A percentile compares a stretch with the other conserved stretches of the same genome.
These are phyloP conservation scores for Lentinula detonsa DNA, from an alignment of 768 basidiomycete genomes.

Conservation along the genomic window DNA sequence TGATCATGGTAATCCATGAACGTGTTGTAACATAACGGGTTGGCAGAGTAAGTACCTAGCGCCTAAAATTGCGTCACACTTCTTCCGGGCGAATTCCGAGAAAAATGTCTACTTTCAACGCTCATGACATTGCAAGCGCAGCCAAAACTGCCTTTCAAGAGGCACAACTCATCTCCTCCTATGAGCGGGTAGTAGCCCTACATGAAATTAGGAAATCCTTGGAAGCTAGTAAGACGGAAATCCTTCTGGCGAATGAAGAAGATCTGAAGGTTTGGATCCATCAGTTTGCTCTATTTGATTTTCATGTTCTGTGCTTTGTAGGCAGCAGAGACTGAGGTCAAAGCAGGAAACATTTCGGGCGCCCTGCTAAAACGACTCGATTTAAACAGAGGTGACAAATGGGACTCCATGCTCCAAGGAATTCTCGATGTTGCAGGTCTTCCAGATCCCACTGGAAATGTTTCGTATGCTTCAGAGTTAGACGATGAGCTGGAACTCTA, in stretches of 20 bases:
- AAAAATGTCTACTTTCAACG: slow-evolving; percentile 16
- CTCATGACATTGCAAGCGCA: slow-evolving; percentile 63
- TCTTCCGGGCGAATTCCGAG: neutral
- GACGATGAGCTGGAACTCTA: slow-evolving; percentile 87
- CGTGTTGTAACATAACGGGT: neutral
- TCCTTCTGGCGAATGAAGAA: slow-evolving; percentile 73
- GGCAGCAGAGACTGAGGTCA: slow-evolving; percentile 75
- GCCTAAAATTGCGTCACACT: neutral
- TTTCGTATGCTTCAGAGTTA: slow-evolving; percentile 86
- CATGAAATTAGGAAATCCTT: slow-evolving; percentile 64
- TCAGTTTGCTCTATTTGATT: neutral
- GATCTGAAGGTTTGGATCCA: slow-evolving; percentile 62
- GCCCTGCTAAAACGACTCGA: slow-evolving; percentile 86
- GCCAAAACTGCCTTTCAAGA: slow-evolving; percentile 83
- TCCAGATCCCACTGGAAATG: slow-evolving; percentile 79
- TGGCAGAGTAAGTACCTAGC: neutral
- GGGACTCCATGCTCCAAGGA: slow-evolving; percentile 91
- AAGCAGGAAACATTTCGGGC: slow-evolving; percentile 76
- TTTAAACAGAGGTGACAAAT: slow-evolving; percentile 75
- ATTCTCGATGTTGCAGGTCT: slow-evolving; percentile 81
- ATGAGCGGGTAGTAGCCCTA: slow-evolving; percentile 69
- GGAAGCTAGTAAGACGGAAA: slow-evolving; percentile 52
- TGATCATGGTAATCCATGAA: neutral
- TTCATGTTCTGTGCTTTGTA: slow-evolving; percentile 19
- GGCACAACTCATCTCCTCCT: slow-evolving; percentile 71